These are phyloP conservation scores for Mortierella sp. DNA, from an alignment of 371 early-diverging fungal genomes.

Conservation along the genomic window DNA sequence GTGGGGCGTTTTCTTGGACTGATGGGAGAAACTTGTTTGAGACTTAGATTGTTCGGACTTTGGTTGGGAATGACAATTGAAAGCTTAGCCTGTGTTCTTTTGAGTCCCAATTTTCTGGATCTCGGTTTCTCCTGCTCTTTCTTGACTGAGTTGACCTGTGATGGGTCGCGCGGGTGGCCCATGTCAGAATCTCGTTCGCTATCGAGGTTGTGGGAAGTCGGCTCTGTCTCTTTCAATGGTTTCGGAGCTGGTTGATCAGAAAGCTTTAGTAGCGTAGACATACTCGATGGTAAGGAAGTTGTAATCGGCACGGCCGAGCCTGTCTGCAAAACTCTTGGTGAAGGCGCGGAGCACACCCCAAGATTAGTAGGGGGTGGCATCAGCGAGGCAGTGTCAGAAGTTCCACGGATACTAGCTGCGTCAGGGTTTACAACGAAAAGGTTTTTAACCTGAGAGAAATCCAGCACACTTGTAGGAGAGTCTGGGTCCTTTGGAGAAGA, in stretches of 20 bases:
- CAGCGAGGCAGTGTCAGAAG: conserved; percentile 4
- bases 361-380: background rate
- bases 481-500: conserved; percentile 43
- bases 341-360: background rate
- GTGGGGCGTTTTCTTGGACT: conserved; percentile 20
- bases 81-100: conserved; percentile 44
- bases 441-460: conserved; percentile 47
- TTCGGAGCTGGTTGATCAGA: background rate
- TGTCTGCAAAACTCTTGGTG: background rate
- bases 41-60: background rate
- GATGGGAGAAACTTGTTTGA: conserved; percentile 1
- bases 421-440: conserved; percentile 56
- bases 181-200: conserved; percentile 28
- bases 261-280: no score
- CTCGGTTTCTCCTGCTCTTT: conserved; percentile 25
- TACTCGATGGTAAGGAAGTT: background rate
- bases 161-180: conserved; percentile 15
- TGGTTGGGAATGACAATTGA: conserved; percentile 46
- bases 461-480: conserved; percentile 47
- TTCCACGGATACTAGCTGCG: conserved; percentile 1
- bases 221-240: background rate
- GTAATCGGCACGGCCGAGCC: background rate
- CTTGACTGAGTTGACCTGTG: conserved; percentile 12
- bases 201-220: background rate
- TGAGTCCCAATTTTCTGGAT: conserved; percentile 31